These are phyloP conservation scores for Piper longum DNA, from an alignment of 164 flowering plant genomes.

Conservation along the genomic window DNA sequence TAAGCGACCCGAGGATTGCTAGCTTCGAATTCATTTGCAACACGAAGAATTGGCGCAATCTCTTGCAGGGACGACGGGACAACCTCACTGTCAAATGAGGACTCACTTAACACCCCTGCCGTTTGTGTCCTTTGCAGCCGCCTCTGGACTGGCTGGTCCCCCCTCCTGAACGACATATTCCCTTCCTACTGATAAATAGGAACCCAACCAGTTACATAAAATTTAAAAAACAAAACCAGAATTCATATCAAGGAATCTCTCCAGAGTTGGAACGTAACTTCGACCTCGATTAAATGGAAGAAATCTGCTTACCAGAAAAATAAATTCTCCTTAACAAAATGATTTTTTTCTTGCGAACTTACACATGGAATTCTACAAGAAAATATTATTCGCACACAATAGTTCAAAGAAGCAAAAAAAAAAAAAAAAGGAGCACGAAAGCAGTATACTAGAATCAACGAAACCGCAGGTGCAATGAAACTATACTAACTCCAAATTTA, in stretches of 20 bases:
- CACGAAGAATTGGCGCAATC: conserved; percentile 74
- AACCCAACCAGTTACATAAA: background rate
- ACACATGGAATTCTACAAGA: no score
- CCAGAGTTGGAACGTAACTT: no score
- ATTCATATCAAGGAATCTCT: no score
- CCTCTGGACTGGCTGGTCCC: conserved; percentile 29
- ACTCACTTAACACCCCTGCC: conserved; percentile 52
- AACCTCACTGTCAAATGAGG: conserved; percentile 57
- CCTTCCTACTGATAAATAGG: background rate
- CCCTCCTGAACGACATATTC: conserved; percentile 2
- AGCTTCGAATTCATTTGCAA: conserved; percentile 65
- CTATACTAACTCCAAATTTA: background rate
- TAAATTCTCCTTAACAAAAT: background rate
- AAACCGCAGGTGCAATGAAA: background rate
- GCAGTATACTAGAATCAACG: background rate
- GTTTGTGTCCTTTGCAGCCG: conserved; percentile 53
- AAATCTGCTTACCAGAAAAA: background rate
- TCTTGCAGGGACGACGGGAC: conserved; percentile 60
- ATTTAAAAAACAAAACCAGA: no score
- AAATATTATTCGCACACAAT: no score
- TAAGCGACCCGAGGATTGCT: conserved; percentile 68
- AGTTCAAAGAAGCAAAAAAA: background rate
- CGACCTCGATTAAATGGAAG: background rate
- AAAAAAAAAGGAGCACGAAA: background rate
- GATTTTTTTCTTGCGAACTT: no score